phyloP scores from a whole-genome alignment of 768 basidiomycete genomes.

The Lyophyllum atratum region DNA sequence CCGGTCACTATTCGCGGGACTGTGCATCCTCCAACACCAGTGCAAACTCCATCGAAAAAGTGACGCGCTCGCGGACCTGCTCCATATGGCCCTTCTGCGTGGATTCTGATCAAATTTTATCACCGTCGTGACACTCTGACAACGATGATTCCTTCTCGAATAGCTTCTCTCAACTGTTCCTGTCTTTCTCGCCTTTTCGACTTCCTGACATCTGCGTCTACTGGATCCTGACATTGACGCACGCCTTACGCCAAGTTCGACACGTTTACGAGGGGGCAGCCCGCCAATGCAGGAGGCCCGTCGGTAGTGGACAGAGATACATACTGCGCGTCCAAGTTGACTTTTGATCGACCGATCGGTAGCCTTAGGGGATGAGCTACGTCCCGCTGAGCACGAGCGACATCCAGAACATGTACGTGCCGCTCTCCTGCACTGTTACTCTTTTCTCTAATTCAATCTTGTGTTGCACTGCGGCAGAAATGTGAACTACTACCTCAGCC shows the following conservation, averaged over 20 bases:
- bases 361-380: slow-evolving; percentile 6
- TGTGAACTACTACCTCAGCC: slow-evolving; percentile 4
- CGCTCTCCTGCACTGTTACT: background rate
- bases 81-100: background rate
- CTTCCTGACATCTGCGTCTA: background rate
- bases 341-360: background rate
- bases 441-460: background rate
- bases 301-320: background rate
- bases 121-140: background rate
- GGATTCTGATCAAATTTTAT: background rate
- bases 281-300: background rate
- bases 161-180: background rate
- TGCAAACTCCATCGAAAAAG: background rate
- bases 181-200: background rate
- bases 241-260: background rate
- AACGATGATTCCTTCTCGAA: too few species aligned
- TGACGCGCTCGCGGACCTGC: background rate
- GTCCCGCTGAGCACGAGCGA: slow-evolving; percentile 1
- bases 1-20: background rate
- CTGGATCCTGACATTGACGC: background rate
- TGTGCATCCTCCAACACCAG: background rate
- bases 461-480: background rate
- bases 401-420: slow-evolving; percentile 3
- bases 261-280: background rate
- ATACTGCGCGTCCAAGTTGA: background rate